Evolutionary conservation across 1,139 yeast species (phyloP), one percentile per base, ranked within the genome.

Genomic region (Taphrina deformans): DNA sequence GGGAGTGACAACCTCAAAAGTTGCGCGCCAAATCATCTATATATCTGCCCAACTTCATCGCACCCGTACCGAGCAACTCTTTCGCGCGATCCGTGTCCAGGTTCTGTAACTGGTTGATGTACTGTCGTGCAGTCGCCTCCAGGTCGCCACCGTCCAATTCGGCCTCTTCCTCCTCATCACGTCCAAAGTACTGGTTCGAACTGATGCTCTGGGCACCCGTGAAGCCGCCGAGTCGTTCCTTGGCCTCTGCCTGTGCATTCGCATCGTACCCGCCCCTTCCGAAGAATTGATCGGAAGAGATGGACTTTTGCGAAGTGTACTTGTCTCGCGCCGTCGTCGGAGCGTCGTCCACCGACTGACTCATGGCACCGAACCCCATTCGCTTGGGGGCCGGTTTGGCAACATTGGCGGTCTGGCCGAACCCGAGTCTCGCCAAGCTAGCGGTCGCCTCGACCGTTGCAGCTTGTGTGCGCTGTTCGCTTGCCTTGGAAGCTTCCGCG

Each of bases 181-280:
- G 96, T 38, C 97, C 97, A 73, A 91, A 95, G 78, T 93, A 95
- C 9, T 95, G 86, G 48, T 93, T 83, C 0, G 97, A 91, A 0
- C 98, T 91, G 71, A 93, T 95, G 3, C 96, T 83, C 58, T 88
- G 87, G 1, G 99, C 96, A 61, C 95, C 96, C 67, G 83, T 84
- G 76, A 89, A 95, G 7, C 86, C 79, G 75, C 87, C 91, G 68
- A 93, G 80, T 72, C 95, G 91, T 29, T 83, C 75, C 69, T 82
- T 82, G 3, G 98, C 97, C 76, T 91, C 97, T 53, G 81, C 82
- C 68, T 87, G 88, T 51, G 90, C 89, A 9, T 80, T 79, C 71
- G 89, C 89, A 72, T 90, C 97, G 73, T 85, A 90, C 55, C 85
- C 79, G 46, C 95, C 95, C 73, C 96, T 86, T 16, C 97, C 97